Conservation (phyloP, 164 flowering plant species). For the Protea cynaroides region DNA sequence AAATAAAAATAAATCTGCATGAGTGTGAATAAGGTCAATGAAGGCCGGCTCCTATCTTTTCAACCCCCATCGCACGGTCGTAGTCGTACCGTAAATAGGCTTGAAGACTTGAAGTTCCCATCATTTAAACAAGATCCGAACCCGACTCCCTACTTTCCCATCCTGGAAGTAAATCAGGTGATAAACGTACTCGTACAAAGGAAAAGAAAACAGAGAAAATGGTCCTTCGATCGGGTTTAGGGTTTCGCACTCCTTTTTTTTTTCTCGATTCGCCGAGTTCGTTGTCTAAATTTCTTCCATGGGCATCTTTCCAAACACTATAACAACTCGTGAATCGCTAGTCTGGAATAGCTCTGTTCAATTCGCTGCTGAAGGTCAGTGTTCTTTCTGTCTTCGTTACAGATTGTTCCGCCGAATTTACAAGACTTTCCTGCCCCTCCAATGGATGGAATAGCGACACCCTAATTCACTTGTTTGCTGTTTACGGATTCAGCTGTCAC, state of each 20-base stretch:
- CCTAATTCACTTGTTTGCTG: not conserved
- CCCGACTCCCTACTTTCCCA: not conserved
- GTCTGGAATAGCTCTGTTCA: not conserved
- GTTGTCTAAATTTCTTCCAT: not conserved
- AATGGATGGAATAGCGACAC: not conserved
- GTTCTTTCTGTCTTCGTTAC: not conserved
- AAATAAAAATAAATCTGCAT: too few species aligned
- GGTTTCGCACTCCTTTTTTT: constrained; percentile 7
- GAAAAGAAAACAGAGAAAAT: not conserved
- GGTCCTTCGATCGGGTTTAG: constrained; percentile 16
- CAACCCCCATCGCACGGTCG: too few species aligned
- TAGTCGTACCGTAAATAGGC: too few species aligned
- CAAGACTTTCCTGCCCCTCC: not conserved
- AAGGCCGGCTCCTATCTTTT: too few species aligned
- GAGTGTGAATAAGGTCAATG: too few species aligned
- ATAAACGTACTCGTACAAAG: not conserved
- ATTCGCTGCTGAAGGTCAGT: not conserved
- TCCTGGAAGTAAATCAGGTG: not conserved
- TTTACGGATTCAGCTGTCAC: not conserved
- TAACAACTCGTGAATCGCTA: not conserved
- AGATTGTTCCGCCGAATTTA: not conserved
- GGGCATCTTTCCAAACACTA: constrained; percentile 1
- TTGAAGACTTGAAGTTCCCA: too few species aligned
- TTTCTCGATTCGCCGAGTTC: not conserved
- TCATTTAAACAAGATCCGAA: too few species aligned